Evolutionary conservation across 2,329 filamentous ascomycete genomes (phyloP), one percentile per base, ranked within the genome.

Genomic region (Xenoacremonium recifei): DNA sequence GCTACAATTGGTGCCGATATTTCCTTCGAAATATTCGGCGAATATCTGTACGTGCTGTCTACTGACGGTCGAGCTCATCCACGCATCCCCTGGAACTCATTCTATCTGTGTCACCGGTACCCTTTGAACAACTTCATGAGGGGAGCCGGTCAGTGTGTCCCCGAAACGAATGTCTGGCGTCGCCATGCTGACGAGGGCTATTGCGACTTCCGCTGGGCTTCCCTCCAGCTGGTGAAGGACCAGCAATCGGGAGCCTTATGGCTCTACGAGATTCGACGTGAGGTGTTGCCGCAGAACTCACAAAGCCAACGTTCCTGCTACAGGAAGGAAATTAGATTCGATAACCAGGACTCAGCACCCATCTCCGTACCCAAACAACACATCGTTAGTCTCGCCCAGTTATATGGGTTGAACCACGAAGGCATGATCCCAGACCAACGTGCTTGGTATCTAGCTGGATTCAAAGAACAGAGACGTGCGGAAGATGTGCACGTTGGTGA

Each of bases 181-280:
- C 77, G 85, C 13, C 73, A 84, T 37, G 82, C 88, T 51, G 68
- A 67, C 20, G 85, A 90, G 59, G 86, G 86, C 0, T 78, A 84
- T 0, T 80, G 89, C 13, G 85, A 90, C 50, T 82, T 89, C 52
- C 76, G 84, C 3, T 91, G 86, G 85, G 84, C 79, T 0, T 78
- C 81, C 43, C 65, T 91, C 4, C 75, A 75, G 4, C 66, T 90
- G 2, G 73, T 79, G 20, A 70, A 69, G 23, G 79, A 87, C 44
- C 80, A 87, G 45, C 53, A 54, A 10, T 82, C 76, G 0, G 79
- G 80, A 2, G 62, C 71, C 12, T 63, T 86, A 2, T 69, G 77
- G 37, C 81, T 88, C 15, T 63, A 87, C 1, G 87, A 91, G 60
- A 77, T 76, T 21, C 74, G 87, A 12, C 82, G 80, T 20, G 87